Conservation (phyloP, 2,329 filamentous ascomycete species). For the Coniochaeta prunicola region DNA sequence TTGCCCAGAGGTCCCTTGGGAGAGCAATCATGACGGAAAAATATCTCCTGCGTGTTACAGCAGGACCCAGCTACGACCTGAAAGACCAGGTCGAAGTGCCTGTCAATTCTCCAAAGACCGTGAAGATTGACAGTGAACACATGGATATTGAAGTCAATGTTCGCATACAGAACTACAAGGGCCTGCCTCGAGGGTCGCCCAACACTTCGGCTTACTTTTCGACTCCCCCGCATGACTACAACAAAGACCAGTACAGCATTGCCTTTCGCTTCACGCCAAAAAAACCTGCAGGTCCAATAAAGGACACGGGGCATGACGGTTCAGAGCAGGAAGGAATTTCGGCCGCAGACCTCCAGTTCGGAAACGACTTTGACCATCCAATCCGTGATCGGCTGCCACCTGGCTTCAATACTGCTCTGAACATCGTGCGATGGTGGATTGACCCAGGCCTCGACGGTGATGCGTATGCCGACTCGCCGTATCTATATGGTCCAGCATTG, state of each 20-base stretch:
- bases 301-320: conserved; percentile 14
- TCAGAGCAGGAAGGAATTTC: conserved; percentile 41
- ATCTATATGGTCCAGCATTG: conserved; percentile 76
- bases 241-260: conserved; percentile 78
- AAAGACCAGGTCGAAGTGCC: conserved; percentile 65
- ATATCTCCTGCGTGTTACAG: conserved; percentile 76
- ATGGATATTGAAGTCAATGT: conserved; percentile 66
- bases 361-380: conserved; percentile 90
- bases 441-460: conserved; percentile 90
- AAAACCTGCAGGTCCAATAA: conserved; percentile 15
- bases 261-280: conserved; percentile 73
- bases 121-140: conserved; percentile 55
- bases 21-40: conserved; percentile 51
- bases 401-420: conserved; percentile 77
- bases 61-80: conserved; percentile 68
- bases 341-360: conserved; percentile 74
- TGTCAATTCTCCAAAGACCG: conserved; percentile 62
- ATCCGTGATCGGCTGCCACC: conserved; percentile 81
- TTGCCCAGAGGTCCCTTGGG: too few species aligned
- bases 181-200: conserved; percentile 67
- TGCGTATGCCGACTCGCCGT: conserved; percentile 77
- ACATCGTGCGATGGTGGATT: conserved; percentile 81
- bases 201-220: conserved; percentile 71
- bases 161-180: conserved; percentile 59
- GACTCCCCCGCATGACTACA: conserved; percentile 55